A percentile compares a stretch with the other conserved stretches of the same genome.
These are phyloP conservation scores for Macroventuria anomochaeta DNA, from an alignment of 2,329 filamentous ascomycete genomes.

Conservation along the genomic window DNA sequence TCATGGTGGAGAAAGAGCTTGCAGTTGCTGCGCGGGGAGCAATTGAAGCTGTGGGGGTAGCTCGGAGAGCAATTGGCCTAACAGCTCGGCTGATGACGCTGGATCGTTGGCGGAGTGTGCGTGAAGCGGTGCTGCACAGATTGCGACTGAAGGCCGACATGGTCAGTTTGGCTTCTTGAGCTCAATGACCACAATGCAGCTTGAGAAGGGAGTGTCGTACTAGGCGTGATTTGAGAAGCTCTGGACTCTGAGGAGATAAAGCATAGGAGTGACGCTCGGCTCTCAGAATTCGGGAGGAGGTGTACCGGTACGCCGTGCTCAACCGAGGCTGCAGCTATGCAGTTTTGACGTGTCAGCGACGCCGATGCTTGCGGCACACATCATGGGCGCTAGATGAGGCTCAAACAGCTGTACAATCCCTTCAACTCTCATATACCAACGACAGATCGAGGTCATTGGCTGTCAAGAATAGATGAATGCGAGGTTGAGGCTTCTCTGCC, in stretches of 20 bases:
- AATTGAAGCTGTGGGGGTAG: conserved; percentile 32
- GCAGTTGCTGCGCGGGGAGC: conserved; percentile 31
- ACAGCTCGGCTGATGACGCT: conserved; percentile 43
- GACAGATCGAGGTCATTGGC: too few relatives aligned
- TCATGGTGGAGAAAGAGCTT: conserved; percentile 48
- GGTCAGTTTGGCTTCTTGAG: conserved; percentile 47
- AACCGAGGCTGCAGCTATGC: conserved; percentile 38
- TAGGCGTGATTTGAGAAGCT: conserved; percentile 33
- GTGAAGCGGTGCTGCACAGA: conserved; percentile 49
- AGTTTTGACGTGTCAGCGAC: conserved; percentile 20
- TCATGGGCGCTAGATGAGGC: conserved; percentile 10
- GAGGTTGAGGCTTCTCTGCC: background rate
- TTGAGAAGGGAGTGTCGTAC: conserved; percentile 43
- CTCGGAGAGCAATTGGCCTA: conserved; percentile 46
- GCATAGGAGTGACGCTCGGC: conserved; percentile 32
- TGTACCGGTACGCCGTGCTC: conserved; percentile 33
- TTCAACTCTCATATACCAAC: background rate
- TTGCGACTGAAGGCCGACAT: conserved; percentile 54
- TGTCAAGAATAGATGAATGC: background rate
- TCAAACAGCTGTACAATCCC: background rate
- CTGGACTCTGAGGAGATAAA: conserved; percentile 33
- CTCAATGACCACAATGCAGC: conserved; percentile 42
- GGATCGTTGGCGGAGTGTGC: conserved; percentile 46
- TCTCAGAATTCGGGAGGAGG: conserved; percentile 32
- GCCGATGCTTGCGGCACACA: conserved; percentile 3